phyloP scores from a whole-genome alignment of 2,329 filamentous ascomycete genomes.

The Nectriaceae sp. region DNA sequence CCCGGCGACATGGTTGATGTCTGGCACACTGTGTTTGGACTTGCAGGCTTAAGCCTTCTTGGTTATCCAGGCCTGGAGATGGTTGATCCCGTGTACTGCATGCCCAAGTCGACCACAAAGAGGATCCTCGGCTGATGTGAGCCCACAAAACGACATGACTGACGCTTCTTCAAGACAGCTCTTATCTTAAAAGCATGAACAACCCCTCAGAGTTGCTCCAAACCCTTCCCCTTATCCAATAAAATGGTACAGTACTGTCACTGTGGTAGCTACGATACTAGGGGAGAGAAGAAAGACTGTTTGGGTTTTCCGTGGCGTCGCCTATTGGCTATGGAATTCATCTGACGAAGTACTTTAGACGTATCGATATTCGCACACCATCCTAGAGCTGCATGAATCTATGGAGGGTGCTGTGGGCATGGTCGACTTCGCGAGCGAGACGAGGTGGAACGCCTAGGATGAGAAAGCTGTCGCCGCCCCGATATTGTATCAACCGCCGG shows the following conservation, averaged over 20 bases:
- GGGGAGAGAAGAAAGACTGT: slow-evolving; percentile 60
- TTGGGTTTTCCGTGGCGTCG: slow-evolving; percentile 31
- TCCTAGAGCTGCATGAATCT: too few relatives aligned
- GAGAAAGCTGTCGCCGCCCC: too few relatives aligned
- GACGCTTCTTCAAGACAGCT: too few relatives aligned
- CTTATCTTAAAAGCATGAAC: not conserved
- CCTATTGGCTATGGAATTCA: slow-evolving; percentile 23
- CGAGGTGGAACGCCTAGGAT: too few relatives aligned
- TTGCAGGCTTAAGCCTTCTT: slow-evolving; percentile 85
- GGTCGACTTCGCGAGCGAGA: too few relatives aligned
- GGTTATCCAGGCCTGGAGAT: slow-evolving; percentile 74
- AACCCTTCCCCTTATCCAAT: slow-evolving; percentile 71
- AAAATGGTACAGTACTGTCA: slow-evolving; percentile 53
- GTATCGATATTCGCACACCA: too few relatives aligned
- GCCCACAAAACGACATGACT: not conserved
- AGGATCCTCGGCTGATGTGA: slow-evolving; percentile 51
- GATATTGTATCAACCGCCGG: too few relatives aligned
- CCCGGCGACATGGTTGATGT: slow-evolving; percentile 96
- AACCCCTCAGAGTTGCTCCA: not conserved
- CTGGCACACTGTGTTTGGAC: slow-evolving; percentile 89
- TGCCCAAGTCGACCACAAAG: slow-evolving; percentile 68
- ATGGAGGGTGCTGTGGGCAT: too few relatives aligned
- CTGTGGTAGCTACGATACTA: slow-evolving; percentile 68
- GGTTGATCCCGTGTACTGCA: slow-evolving; percentile 87
- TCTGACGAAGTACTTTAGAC: slow-evolving; percentile 31